These are phyloP conservation scores for Penicillium soppii DNA, from an alignment of 495 filamentous ascomycete species.

Conservation along the genomic window DNA sequence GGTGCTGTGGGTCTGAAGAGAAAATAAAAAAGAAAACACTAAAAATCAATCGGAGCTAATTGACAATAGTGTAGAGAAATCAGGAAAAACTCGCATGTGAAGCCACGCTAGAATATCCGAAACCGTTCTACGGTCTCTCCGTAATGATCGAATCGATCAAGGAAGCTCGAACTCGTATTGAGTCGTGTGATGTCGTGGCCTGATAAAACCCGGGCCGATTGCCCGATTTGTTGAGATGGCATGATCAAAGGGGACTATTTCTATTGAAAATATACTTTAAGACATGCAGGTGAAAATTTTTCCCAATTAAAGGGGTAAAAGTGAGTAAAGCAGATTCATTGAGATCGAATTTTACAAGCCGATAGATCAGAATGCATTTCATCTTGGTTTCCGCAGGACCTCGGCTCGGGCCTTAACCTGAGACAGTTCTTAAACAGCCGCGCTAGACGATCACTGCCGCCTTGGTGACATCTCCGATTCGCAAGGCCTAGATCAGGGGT, in stretches of 20 bases:
- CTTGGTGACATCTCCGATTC: conserved; percentile 8
- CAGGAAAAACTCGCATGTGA: conserved; percentile 4
- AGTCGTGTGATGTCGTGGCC: conserved; percentile 18
- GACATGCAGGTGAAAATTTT: not conserved
- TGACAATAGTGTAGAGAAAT: not conserved
- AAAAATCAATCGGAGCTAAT: not conserved
- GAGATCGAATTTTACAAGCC: not conserved
- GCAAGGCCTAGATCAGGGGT: conserved; percentile 9
- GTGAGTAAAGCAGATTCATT: not conserved
- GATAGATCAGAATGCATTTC: not conserved
- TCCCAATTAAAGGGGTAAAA: not conserved
- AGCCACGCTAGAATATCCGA: not conserved
- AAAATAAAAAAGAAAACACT: not conserved
- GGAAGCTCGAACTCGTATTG: not conserved
- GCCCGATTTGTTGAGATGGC: conserved; percentile 8
- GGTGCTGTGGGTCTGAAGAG: not conserved
- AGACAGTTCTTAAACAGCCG: conserved; percentile 21
- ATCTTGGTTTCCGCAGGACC: too few relatives aligned
- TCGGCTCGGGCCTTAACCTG: too few relatives aligned
- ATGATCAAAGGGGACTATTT: conserved; percentile 13
- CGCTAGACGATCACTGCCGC: conserved; percentile 18
- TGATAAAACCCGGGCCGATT: conserved; percentile 11
- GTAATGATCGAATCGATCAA: not conserved
- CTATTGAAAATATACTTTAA: conserved; percentile 3
- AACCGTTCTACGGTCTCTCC: not conserved